phyloP scores from a whole-genome alignment of 2,329 filamentous ascomycete species.

The Akanthomyces muscarius region DNA sequence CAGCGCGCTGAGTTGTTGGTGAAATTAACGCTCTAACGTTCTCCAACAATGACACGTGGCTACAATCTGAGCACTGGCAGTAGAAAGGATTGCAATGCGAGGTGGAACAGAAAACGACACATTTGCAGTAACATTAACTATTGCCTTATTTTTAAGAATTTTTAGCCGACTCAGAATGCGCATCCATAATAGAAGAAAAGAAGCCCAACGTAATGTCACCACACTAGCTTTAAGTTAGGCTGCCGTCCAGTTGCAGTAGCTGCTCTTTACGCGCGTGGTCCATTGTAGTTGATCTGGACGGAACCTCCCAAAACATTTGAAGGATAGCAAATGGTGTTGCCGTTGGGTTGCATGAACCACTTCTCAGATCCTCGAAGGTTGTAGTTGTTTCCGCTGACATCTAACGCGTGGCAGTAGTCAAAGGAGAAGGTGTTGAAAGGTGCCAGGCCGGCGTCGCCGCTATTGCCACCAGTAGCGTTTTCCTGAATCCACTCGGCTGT shows the following conservation, averaged over 20 bases:
- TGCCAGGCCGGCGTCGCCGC: not conserved
- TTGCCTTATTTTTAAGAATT: no score
- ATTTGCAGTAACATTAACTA: no score
- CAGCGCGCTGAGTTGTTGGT: no score
- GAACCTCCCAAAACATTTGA: not conserved
- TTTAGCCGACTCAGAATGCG: no score
- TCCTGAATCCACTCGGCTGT: slow-evolving; percentile 5
- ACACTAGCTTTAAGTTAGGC: no score
- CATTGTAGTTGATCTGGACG: slow-evolving; percentile 1
- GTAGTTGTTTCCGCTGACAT: not conserved
- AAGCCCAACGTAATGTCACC: no score
- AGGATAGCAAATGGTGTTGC: not conserved
- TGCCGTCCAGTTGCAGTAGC: not conserved
- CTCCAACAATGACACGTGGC: no score
- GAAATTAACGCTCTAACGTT: no score
- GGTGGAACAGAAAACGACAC: no score
- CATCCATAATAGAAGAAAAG: no score
- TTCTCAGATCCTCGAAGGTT: not conserved
- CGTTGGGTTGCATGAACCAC: not conserved
- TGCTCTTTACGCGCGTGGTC: not conserved
- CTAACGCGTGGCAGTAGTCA: not conserved
- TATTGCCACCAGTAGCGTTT: not conserved
- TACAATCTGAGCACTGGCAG: no score
- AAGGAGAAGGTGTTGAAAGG: not conserved
- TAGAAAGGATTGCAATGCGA: no score